These are phyloP conservation scores for Fallopia convolvulus DNA, from an alignment of 148 eudicot species.

Conservation along the genomic window DNA sequence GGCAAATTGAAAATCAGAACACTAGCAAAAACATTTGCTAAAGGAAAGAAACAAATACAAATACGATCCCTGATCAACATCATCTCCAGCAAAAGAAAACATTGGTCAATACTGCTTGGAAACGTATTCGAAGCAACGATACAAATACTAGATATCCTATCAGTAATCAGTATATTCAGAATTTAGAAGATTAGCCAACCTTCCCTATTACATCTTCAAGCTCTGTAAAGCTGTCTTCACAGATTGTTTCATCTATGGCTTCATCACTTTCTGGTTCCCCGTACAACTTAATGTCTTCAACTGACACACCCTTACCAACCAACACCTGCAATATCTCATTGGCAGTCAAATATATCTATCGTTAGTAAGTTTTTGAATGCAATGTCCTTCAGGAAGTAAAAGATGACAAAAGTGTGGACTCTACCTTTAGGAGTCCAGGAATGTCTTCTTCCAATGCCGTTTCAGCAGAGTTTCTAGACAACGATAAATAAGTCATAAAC, in stretches of 20 bases:
- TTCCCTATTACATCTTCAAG: constrained; percentile 76
- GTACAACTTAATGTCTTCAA: constrained; percentile 79
- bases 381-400: not conserved
- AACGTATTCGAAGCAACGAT: not conserved
- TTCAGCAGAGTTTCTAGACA: constrained; percentile 71
- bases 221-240: constrained; percentile 62
- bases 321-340: constrained; percentile 41
- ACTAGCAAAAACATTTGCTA: not conserved
- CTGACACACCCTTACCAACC: constrained; percentile 64
- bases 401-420: not conserved
- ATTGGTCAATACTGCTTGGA: not conserved
- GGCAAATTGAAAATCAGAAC: not conserved
- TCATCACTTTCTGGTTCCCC: constrained; percentile 62
- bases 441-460: constrained; percentile 96
- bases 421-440: constrained; percentile 87
- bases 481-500: constrained; percentile 16
- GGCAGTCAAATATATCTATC: constrained; percentile 1
- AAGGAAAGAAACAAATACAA: not conserved
- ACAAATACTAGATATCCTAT: not conserved
- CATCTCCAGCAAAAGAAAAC: not conserved
- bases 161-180: not conserved
- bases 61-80: not conserved
- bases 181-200: constrained; percentile 31
- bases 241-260: constrained; percentile 41
- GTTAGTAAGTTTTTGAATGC: not conserved